Evolutionary conservation across 2,329 filamentous ascomycete genomes (phyloP).

Genomic region (Ophiosphaerella herpotricha): DNA sequence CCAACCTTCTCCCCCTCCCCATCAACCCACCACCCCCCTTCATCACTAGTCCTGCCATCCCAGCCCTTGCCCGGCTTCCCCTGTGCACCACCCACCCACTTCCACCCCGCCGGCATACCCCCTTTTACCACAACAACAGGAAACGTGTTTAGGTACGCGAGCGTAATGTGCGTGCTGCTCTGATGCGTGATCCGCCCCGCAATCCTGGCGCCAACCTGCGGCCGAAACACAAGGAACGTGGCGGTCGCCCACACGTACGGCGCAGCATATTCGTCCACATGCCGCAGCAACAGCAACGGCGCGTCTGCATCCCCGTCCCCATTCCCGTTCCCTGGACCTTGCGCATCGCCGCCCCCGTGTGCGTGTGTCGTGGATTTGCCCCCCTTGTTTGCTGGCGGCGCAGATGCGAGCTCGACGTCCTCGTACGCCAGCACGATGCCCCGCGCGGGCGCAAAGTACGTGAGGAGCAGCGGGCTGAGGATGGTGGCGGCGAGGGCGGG

Average conservation of each 20-base stretch:
- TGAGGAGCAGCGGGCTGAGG: slow-evolving; percentile 74
- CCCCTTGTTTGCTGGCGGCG: slow-evolving; percentile 51
- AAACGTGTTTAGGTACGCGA: slow-evolving; percentile 90
- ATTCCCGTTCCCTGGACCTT: too few species aligned
- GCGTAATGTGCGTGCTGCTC: slow-evolving; percentile 84
- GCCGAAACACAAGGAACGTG: slow-evolving; percentile 82
- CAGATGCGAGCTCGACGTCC: slow-evolving; percentile 68
- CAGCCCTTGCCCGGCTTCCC: slow-evolving; percentile 27
- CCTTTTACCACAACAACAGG: slow-evolving; percentile 83
- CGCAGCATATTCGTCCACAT: slow-evolving; percentile 73
- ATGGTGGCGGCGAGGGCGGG: slow-evolving; percentile 75
- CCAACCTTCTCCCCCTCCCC: slow-evolving; percentile 64
- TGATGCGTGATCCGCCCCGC: slow-evolving; percentile 84
- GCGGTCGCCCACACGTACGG: slow-evolving; percentile 87
- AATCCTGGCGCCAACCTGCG: slow-evolving; percentile 72
- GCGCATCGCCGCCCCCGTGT: too few species aligned
- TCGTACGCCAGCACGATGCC: slow-evolving; percentile 77
- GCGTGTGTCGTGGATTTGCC: too few species aligned
- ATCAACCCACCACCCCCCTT: slow-evolving; percentile 77
- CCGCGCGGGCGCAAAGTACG: slow-evolving; percentile 72
- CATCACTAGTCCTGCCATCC: slow-evolving; percentile 40
- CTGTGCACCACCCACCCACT: slow-evolving; percentile 59
- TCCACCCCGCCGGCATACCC: slow-evolving; percentile 78
- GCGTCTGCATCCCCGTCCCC: background rate
- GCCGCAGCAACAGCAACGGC: slow-evolving; percentile 19